Base-by-base conservation (phyloP, 345 rosid species). In the Syzygium aqueum region DNA sequence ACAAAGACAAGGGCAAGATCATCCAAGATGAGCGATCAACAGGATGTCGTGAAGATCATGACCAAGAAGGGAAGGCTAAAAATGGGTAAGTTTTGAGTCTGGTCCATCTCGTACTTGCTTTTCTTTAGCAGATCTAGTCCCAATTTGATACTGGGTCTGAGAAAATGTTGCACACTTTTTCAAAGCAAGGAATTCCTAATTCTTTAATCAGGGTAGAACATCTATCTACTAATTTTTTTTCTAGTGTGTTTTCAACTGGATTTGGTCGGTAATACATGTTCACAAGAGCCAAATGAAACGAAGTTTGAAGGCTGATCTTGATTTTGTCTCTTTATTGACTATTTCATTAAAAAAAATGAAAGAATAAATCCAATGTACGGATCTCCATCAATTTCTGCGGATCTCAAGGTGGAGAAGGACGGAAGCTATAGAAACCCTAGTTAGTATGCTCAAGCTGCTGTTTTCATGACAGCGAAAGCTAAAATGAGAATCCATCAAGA, bases 11-110 rank as follows among this genome's bases (percentile, higher is more conserved):
- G 84, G 82, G 86, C 88, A 90, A 87, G 89, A 90, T 73, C 80
- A 37, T 37, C 49, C 82, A 87, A 84, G 90, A 87, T 30, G 89
- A 92, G 89, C 87, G 84, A 51, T 87, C 84, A 43, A 73, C 82
- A 10, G 37, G 51, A 25, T 85, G 85, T 30, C 86, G 85, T 50
- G 91, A 83, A 49, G 91, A 85, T 10, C 89, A 85, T 23, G 87
- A 10, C 40, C 51, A 33, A 37, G 82, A 37, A 73, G 82, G 21
- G 80, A 89, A 91, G 88, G 84, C 92, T 23, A 90, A 89, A 88
- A 91, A 92, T 89, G 91, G 8, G 93, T 92, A 89, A 85, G 91
- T 90, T 87, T 73, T 0, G 49, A 16, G 73, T 51, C 8, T 15
- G 27, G 56, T 57, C 56, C 53, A 9, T 73, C 85, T 54, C 49